phyloP scores from a whole-genome alignment of 805 yeast genomes.

The Spathaspora girioi region DNA sequence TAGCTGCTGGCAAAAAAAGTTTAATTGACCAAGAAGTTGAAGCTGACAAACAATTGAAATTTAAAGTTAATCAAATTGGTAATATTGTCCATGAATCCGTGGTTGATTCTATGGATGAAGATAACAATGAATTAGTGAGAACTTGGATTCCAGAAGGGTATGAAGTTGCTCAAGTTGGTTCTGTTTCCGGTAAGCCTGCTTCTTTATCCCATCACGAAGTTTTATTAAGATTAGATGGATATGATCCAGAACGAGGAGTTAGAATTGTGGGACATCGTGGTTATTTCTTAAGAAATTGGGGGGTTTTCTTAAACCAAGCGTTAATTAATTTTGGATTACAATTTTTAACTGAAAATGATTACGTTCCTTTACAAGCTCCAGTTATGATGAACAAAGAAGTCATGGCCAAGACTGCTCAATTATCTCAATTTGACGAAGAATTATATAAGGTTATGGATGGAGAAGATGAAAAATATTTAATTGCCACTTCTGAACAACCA shows the following conservation, averaged over 20 bases:
- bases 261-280: conserved; percentile 98
- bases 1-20: conserved; percentile 66
- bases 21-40: conserved; percentile 68
- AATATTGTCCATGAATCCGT: conserved; percentile 93
- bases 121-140: conserved; percentile 80
- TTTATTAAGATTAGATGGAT: conserved; percentile 90
- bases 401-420: conserved; percentile 98
- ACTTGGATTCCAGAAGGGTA: conserved; percentile 82
- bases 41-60: conserved; percentile 70
- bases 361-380: conserved; percentile 93
- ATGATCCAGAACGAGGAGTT: conserved; percentile 98
- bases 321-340: conserved; percentile 92
- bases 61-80: conserved; percentile 86
- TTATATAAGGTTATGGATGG: conserved; percentile 96
- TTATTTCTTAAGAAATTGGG: conserved; percentile 88
- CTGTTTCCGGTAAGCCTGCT: conserved; percentile 77
- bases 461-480: conserved; percentile 93
- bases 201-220: conserved; percentile 92
- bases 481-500: conserved; percentile 99
- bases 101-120: conserved; percentile 85
- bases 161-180: conserved; percentile 55
- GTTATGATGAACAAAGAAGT: conserved; percentile 99
- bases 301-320: conserved; percentile 97
- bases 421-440: conserved; percentile 97
- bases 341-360: conserved; percentile 74